Conservation (phyloP, 106 monocot species). For the Cymbidium sinense region DNA sequence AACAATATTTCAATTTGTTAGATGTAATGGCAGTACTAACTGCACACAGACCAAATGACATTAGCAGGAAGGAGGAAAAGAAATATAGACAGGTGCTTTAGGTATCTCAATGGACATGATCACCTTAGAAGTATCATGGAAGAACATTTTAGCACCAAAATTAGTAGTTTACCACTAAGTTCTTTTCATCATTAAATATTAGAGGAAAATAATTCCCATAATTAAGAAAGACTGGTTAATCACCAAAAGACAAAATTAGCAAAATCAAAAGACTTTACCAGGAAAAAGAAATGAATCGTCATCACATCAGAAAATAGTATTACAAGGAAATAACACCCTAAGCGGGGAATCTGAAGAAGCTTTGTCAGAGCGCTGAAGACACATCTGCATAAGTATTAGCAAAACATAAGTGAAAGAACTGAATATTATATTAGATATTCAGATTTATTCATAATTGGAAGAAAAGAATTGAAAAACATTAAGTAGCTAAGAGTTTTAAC, state of each 20-base stretch:
- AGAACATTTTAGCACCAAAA: background rate
- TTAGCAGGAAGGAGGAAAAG: background rate
- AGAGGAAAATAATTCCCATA: background rate
- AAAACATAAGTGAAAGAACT: background rate
- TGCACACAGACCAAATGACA: background rate
- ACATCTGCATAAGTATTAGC: slow-evolving; percentile 55
- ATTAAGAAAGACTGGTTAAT: background rate
- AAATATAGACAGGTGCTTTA: background rate
- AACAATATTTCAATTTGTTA: background rate
- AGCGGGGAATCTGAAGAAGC: slow-evolving; percentile 60
- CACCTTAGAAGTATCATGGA: background rate
- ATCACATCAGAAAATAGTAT: slow-evolving; percentile 91
- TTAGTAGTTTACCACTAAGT: background rate
- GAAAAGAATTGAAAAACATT: background rate
- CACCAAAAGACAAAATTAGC: background rate
- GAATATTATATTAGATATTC: background rate
- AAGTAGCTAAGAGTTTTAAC: background rate
- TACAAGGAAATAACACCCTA: slow-evolving; percentile 94
- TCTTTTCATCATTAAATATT: background rate
- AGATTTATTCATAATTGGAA: background rate
- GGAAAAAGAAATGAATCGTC: slow-evolving; percentile 95
- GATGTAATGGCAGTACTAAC: background rate
- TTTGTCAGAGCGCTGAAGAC: slow-evolving; percentile 87
- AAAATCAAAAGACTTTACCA: slow-evolving; percentile 37
- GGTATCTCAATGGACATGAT: background rate